Evolutionary conservation across 345 rosid genomes (phyloP).

Genomic region (Salix udensis): DNA sequence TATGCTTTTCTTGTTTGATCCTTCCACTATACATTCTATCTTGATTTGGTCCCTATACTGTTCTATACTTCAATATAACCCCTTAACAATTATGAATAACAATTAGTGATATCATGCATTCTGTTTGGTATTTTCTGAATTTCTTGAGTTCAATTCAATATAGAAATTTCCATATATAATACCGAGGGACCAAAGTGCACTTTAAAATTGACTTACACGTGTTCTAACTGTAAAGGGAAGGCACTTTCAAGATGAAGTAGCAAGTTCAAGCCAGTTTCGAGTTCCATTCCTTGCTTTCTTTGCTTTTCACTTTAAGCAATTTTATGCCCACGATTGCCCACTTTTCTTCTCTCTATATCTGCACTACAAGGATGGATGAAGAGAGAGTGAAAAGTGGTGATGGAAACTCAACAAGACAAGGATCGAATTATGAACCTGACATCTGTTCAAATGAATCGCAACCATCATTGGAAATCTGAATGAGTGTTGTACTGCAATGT

Average conservation of each 20-base stretch:
- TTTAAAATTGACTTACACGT: too few relatives aligned
- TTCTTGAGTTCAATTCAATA: too few relatives aligned
- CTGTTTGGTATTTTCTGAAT: too few relatives aligned
- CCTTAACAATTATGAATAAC: too few relatives aligned
- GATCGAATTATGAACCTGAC: slow-evolving; percentile 15
- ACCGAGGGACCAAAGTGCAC: background rate
- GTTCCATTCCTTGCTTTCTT: background rate
- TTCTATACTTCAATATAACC: too few relatives aligned
- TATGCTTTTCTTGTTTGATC: too few relatives aligned
- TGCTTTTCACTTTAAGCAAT: background rate
- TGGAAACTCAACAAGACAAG: slow-evolving; percentile 7
- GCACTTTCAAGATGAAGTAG: background rate
- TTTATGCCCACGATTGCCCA: background rate
- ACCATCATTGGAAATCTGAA: background rate
- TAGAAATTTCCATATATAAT: too few relatives aligned
- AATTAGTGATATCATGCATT: too few relatives aligned
- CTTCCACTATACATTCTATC: too few relatives aligned
- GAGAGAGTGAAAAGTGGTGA: background rate
- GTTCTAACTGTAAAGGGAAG: background rate
- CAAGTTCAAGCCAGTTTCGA: background rate
- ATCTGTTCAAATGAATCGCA: background rate
- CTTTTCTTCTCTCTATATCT: background rate
- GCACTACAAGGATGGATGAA: too few relatives aligned
- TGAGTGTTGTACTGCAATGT: slow-evolving; percentile 33
- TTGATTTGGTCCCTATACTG: too few relatives aligned